phyloP scores from a whole-genome alignment of 306 rosid genomes.

The Begonia loranthoides region DNA sequence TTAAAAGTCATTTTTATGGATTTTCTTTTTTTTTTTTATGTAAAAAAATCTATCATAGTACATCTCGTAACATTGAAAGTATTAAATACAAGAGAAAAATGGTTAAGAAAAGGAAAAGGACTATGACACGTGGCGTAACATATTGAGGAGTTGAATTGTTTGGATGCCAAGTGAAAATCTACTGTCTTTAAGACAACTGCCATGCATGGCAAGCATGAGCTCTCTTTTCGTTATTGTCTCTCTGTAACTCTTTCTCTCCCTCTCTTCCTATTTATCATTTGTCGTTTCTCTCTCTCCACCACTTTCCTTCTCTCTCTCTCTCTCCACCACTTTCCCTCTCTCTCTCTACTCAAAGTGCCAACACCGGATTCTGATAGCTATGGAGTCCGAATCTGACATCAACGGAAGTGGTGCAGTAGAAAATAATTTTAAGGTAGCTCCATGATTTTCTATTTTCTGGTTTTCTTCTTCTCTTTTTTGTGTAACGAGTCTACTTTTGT shows the following conservation, averaged over 20 bases:
- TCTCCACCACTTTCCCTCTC: background rate
- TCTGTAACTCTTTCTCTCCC: background rate
- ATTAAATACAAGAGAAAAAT: too few species aligned
- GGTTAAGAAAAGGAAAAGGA: too few species aligned
- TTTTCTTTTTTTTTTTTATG: too few species aligned
- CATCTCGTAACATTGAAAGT: too few species aligned
- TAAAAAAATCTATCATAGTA: too few species aligned
- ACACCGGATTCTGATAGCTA: background rate
- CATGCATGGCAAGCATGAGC: background rate
- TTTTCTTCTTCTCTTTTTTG: background rate
- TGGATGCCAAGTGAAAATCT: too few species aligned
- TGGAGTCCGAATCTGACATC: slow-evolving; percentile 6
- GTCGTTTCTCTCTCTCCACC: background rate
- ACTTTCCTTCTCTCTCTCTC: background rate
- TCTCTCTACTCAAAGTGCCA: background rate
- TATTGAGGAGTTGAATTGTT: too few species aligned
- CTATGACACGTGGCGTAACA: too few species aligned
- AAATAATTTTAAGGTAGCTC: slow-evolving; percentile 2
- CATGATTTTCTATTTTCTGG: background rate
- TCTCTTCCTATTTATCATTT: background rate
- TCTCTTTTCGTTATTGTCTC: background rate
- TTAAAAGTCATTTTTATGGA: too few species aligned
- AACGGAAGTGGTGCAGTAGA: background rate
- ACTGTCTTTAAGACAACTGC: too few species aligned
- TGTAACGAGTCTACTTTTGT: background rate